Percentiles rank a stretch among this genome's conserved stretches.
Evolutionary conservation across 1,284 basidiomycete species (phyloP).

Genomic region (Nidula niveotomentosa): DNA sequence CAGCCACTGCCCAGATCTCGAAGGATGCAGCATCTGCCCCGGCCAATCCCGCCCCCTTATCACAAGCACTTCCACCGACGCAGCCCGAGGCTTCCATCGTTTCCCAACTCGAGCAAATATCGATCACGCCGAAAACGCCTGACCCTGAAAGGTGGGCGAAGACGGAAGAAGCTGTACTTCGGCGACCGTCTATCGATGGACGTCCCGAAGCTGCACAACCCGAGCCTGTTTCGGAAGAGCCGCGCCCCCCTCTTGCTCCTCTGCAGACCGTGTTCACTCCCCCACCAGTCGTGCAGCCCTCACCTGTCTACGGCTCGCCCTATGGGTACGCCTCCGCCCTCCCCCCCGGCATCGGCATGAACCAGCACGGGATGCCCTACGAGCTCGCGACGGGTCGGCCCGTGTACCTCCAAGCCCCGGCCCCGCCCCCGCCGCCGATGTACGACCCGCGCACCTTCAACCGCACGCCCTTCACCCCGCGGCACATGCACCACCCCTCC

Average conservation of each 20-base stretch:
- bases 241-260: conserved; percentile 48
- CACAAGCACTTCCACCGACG: no score
- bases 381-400: conserved; percentile 78
- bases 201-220: conserved; percentile 14
- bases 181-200: conserved; percentile 29
- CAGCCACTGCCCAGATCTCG: conserved; percentile 10
- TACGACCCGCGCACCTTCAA: conserved; percentile 67
- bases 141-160: conserved; percentile 38
- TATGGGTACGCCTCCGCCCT: conserved; percentile 60
- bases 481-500: conserved; percentile 61
- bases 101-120: conserved; percentile 40
- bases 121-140: conserved; percentile 27
- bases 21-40: conserved; percentile 13
- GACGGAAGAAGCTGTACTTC: conserved; percentile 40
- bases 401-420: conserved; percentile 63
- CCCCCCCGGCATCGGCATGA: conserved; percentile 74
- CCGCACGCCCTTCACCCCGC: conserved; percentile 50
- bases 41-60: no score
- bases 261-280: conserved; percentile 62
- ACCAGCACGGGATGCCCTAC: conserved; percentile 73
- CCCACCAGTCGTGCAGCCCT: conserved; percentile 47
- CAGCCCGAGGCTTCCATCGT: conserved; percentile 16
- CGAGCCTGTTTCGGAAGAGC: conserved; percentile 11
- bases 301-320: conserved; percentile 61
- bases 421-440: conserved; percentile 41